phyloP scores from a whole-genome alignment of 139 green algal genomes.

The Yamagishiella unicocca region DNA sequence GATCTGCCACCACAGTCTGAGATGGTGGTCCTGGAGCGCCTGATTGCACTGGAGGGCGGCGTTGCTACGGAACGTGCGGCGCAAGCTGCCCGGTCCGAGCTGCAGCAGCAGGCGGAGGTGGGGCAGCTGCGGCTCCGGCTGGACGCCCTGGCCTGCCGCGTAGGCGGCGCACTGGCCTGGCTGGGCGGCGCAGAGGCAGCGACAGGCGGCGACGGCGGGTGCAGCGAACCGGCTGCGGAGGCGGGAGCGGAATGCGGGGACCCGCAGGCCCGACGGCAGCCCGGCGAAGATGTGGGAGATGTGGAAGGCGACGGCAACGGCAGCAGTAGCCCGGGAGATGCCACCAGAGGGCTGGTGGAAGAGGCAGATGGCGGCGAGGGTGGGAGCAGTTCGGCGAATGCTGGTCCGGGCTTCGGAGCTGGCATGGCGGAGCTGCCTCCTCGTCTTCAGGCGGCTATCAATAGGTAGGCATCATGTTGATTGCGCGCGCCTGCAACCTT shows the following conservation, averaged over 20 bases:
- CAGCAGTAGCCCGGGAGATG: not conserved
- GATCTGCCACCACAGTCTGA: not conserved
- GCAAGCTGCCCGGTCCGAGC: not conserved
- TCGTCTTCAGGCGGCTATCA: not conserved
- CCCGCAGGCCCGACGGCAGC: too few species aligned
- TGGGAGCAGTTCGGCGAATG: not conserved
- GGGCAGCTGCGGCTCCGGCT: not conserved
- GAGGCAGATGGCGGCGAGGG: not conserved
- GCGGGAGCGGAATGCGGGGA: not conserved
- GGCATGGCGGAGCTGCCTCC: too few species aligned
- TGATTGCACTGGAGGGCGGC: not conserved
- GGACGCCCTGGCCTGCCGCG: not conserved
- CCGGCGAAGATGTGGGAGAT: not conserved
- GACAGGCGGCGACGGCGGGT: not conserved
- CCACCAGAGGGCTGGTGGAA: too few species aligned
- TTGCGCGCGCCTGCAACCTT: too few species aligned
- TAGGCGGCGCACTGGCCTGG: not conserved
- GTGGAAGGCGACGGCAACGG: not conserved
- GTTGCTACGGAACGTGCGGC: too few species aligned
- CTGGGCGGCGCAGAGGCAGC: not conserved
- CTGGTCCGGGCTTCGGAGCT: too few species aligned
- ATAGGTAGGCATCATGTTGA: too few species aligned
- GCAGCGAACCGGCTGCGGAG: not conserved
- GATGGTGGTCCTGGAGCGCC: not conserved
- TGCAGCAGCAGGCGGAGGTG: not conserved